Percentiles rank a stretch among this genome's conserved stretches.
These are phyloP conservation scores for Anthracocystis panici-leucophaei DNA, from an alignment of 1,284 basidiomycete species.

Conservation along the genomic window DNA sequence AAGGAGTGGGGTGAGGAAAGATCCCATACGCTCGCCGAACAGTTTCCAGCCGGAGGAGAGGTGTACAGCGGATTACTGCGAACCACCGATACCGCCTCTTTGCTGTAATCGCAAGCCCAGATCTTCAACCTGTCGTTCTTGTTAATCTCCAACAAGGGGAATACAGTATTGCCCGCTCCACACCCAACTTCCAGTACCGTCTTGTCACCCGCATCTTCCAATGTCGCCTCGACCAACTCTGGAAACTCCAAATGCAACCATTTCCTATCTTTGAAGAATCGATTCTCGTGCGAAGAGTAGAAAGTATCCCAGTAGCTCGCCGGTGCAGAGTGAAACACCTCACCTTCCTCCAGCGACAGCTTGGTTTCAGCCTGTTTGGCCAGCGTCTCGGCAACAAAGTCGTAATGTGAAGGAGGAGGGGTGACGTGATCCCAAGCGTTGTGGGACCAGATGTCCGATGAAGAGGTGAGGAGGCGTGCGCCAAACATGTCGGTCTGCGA, in stretches of 20 bases:
- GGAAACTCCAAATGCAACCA: slow-evolving; percentile 68
- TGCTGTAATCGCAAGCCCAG: slow-evolving; percentile 90
- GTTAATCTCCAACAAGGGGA: slow-evolving; percentile 85
- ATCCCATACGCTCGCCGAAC: slow-evolving; percentile 91
- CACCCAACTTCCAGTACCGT: slow-evolving; percentile 66
- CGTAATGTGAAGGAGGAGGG: slow-evolving; percentile 56
- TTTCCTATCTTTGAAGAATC: slow-evolving; percentile 67
- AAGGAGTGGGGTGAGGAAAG: slow-evolving; percentile 72
- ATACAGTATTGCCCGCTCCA: slow-evolving; percentile 86
- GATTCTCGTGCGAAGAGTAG: slow-evolving; percentile 63
- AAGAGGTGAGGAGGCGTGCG: slow-evolving; percentile 47
- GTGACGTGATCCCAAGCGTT: slow-evolving; percentile 68
- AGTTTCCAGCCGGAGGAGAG: slow-evolving; percentile 68
- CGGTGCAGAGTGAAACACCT: slow-evolving; percentile 51
- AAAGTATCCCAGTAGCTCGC: slow-evolving; percentile 65
- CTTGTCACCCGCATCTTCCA: slow-evolving; percentile 35
- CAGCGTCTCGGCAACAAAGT: slow-evolving; percentile 42
- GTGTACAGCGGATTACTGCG: slow-evolving; percentile 71
- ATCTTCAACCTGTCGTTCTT: slow-evolving; percentile 81
- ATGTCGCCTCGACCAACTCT: slow-evolving; percentile 59
- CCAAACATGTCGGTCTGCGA: slow-evolving; percentile 43
- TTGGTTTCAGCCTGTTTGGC: slow-evolving; percentile 56
- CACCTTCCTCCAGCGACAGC: slow-evolving; percentile 53
- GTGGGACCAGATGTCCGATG: slow-evolving; percentile 56
- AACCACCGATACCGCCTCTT: slow-evolving; percentile 89